Base-by-base conservation (phyloP, 768 basidiomycete genomes). In the Phlegmacium glaucopus region DNA sequence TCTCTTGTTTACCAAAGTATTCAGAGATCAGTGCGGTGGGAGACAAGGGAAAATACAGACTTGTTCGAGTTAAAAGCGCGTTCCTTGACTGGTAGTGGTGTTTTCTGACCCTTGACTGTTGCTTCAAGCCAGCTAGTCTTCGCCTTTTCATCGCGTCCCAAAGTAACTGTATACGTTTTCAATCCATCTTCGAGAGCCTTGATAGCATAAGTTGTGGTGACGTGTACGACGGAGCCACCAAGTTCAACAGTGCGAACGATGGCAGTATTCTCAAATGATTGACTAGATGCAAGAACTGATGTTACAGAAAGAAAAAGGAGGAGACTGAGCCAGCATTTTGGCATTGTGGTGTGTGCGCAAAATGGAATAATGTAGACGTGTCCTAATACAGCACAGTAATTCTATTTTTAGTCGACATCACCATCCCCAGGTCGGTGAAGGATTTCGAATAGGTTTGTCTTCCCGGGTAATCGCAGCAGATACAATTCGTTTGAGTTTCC, bases 161-260 rank as follows among this genome's bases (percentile, higher is more conserved):
- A 71, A 12, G 84, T 80, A 54, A 92, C 64, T 41, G 83, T 80
- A 61, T 93, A 93, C 39, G 76, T 71, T 27, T 74, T 74, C 15
- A 82, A 75, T 28, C 71, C 76, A 49, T 79, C 71, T 53, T 80
- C 75, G 37, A 87, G 76, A 30, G 89, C 80, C 61, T 82, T 88
- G 62, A 92, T 80, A 15, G 87, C 83, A 67, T 87, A 96, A 40
- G 91, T 89, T 39, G 94, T 95, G 45, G 83, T 89, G 74, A 94
- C 82, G 71, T 87, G 85, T 47, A 92, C 87, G 17, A 91, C 77
- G 15, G 94, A 77, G 43, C 94, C 94, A 29, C 87, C 92, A 17
- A 96, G 87, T 58, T 96, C 94, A 49, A 93, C 75, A 5, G 88
- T 84, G 59, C 92, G 86, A 27, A 94, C 89, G 51, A 98, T 78